These are phyloP conservation scores for Botrytis hyacinthi DNA, from an alignment of 2,329 filamentous ascomycete genomes.

Conservation along the genomic window DNA sequence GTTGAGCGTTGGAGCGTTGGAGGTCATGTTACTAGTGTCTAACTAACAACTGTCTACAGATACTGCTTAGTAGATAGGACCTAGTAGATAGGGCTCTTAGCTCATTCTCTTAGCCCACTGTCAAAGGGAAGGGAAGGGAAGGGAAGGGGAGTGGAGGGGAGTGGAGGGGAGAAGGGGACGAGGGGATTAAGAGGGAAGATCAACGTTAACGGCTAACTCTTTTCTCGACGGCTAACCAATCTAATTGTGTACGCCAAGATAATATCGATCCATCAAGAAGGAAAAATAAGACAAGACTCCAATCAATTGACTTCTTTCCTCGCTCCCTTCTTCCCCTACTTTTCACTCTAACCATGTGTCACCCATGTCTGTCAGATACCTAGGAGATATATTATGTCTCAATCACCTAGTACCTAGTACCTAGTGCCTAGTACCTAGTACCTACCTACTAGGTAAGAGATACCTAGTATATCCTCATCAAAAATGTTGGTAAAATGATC, in stretches of 20 bases:
- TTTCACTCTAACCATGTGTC: background rate
- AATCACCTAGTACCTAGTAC: too few relatives aligned
- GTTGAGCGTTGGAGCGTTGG: background rate
- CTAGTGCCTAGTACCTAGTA: too few relatives aligned
- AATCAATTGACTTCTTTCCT: background rate
- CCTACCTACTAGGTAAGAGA: too few relatives aligned
- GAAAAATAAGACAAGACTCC: background rate
- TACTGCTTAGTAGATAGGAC: background rate
- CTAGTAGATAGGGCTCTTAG: slow-evolving; percentile 2
- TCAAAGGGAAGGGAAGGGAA: background rate
- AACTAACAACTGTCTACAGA: background rate
- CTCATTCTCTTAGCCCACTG: background rate
- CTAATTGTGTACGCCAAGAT: background rate
- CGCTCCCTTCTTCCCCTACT: background rate
- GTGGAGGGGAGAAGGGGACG: background rate
- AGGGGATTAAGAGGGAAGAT: too few relatives aligned
- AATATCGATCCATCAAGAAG: background rate
- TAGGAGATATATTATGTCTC: background rate
- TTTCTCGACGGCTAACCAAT: background rate
- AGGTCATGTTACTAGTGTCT: background rate
- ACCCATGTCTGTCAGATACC: background rate
- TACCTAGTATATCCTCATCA: background rate
- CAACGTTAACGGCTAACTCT: background rate
- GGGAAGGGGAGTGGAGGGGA: background rate
- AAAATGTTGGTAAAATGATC: slow-evolving; percentile 1